Evolutionary conservation across 148 eudicot species (phyloP).

Genomic region (Heliosperma pusillum): DNA sequence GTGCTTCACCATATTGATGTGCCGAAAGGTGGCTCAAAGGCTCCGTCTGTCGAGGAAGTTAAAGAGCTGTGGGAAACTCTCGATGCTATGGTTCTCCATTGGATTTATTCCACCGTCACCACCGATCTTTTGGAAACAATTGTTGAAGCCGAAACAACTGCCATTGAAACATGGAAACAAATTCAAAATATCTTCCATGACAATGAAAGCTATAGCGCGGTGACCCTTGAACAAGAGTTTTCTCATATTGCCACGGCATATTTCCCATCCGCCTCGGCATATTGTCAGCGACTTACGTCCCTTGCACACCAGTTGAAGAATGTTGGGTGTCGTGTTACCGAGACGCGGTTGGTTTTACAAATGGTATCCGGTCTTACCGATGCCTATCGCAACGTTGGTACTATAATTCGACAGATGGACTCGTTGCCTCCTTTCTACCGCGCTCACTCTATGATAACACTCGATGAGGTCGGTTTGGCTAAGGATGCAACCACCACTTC

Average conservation of each 20-base stretch:
- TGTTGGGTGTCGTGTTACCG: background rate
- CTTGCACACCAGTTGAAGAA: background rate
- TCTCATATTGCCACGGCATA: background rate
- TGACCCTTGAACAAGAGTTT: too few species aligned
- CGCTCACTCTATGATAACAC: too few species aligned
- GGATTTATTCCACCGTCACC: too few species aligned
- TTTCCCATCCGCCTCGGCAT: background rate
- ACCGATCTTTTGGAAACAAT: too few species aligned
- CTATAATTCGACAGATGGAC: background rate
- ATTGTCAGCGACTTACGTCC: background rate
- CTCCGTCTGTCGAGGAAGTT: too few species aligned
- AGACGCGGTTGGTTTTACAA: background rate
- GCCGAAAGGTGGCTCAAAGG: too few species aligned
- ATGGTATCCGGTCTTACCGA: background rate
- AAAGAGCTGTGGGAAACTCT: too few species aligned
- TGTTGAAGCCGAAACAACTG: background rate
- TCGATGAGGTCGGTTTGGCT: background rate
- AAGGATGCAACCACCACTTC: slow-evolving; percentile 4
- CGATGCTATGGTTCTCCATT: too few species aligned
- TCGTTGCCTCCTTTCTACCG: too few species aligned
- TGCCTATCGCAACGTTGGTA: background rate
- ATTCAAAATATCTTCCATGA: background rate
- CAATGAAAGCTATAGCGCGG: background rate
- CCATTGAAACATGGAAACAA: background rate
- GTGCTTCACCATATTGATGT: too few species aligned